Percentiles rank a stretch among this genome's conserved stretches.
phyloP scores from a whole-genome alignment of 345 rosid species.

The Pistacia integerrima region DNA sequence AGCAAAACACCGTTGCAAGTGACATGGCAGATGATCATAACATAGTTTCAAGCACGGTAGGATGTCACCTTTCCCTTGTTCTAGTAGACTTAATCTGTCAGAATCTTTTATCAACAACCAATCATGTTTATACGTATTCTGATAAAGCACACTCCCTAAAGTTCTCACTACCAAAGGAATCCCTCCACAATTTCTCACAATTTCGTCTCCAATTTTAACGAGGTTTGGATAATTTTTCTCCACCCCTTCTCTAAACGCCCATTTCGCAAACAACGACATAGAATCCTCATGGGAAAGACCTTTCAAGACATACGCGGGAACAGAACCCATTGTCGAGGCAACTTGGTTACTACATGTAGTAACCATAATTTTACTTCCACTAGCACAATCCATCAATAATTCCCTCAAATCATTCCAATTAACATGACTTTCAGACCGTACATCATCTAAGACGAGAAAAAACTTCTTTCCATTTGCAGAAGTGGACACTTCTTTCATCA shows the following conservation, averaged over 20 bases:
- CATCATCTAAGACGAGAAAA: not conserved
- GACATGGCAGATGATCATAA: not conserved
- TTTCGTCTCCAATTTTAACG: not conserved
- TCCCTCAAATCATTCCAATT: not conserved
- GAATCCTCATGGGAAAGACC: not conserved
- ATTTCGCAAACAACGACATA: not conserved
- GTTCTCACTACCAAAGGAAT: not conserved
- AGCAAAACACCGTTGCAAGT: not conserved
- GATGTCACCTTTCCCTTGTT: not conserved
- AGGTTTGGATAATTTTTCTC: not conserved
- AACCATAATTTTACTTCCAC: not conserved
- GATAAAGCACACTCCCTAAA: constrained; percentile 17
- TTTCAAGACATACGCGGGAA: not conserved
- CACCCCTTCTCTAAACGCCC: not conserved
- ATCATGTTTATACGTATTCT: not conserved
- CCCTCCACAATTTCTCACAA: not conserved
- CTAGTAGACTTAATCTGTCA: not conserved
- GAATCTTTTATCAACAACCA: not conserved
- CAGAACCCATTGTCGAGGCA: not conserved
- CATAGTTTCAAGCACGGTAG: not conserved
- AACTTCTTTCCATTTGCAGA: not conserved
- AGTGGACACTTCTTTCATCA: not conserved
- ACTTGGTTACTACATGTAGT: not conserved
- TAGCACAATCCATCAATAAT: not conserved
- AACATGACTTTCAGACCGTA: not conserved